Conservation (phyloP, 2,329 filamentous ascomycete genomes). For the Drechslera avenae region DNA sequence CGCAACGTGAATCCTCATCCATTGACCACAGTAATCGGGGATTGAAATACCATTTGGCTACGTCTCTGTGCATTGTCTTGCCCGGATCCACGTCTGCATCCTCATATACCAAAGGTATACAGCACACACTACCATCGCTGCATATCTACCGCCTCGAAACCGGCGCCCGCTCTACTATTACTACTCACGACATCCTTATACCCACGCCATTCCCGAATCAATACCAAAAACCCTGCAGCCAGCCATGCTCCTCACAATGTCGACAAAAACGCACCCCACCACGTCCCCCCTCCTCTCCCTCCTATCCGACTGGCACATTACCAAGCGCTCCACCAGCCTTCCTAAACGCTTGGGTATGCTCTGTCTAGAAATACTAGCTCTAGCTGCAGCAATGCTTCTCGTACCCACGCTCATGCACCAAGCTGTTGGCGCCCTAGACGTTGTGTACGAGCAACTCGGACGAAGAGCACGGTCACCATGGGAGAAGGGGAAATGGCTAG, state of each 20-base stretch:
- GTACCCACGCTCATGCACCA: slow-evolving; percentile 20
- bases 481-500: neutral
- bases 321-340: slow-evolving; percentile 4
- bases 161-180: no score
- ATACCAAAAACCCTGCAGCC: neutral
- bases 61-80: no score
- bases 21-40: no score
- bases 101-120: no score
- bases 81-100: no score
- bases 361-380: slow-evolving; percentile 13
- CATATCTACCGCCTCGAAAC: no score
- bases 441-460: slow-evolving; percentile 20
- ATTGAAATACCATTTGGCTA: no score
- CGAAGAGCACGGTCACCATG: slow-evolving; percentile 25
- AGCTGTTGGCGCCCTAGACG: slow-evolving; percentile 18
- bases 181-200: no score
- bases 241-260: slow-evolving; percentile 15
- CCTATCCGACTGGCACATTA: slow-evolving; percentile 7
- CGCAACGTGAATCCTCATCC: no score
- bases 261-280: slow-evolving; percentile 9
- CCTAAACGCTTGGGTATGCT: slow-evolving; percentile 17
- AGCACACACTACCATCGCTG: no score
- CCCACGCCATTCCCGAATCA: no score
- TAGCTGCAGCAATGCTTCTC: slow-evolving; percentile 19
- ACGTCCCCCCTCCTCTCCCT: neutral